Base-by-base conservation (phyloP, 192 early-diverging fungal genomes). In the Phycomyces nitens region DNA sequence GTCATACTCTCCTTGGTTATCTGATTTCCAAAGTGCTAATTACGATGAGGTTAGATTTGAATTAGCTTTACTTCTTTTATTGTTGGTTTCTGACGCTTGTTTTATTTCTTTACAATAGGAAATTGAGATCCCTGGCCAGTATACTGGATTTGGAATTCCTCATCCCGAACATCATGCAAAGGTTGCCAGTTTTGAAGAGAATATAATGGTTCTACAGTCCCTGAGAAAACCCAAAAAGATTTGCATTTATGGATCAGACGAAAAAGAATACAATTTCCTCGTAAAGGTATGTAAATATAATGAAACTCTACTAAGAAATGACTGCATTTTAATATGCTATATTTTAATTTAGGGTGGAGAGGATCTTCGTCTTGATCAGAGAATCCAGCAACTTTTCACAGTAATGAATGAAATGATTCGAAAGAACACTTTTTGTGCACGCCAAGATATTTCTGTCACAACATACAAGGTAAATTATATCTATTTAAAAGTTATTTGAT, bases 41-140 rank as follows among this genome's bases (percentile, higher is more conserved):
- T 61, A 66, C 56, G 58, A 57, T 14, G 77, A 72, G 58, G 66
- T 70, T 53, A 26, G 20, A 50, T 44, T 40, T 23, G 16, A 14
- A 5, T 34, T 34, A 7, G 7, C 2, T 34, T 34, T 5, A 34
- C 3, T 34, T 34, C 7, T 5, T 5, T 34, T 34, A 34, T 5
- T 34, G 29, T 34, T 34, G 7, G 7, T 34, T 34, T 7, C 29
- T 34, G 7, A 34, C 7, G 7, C 29, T 34, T 7, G 3, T 34
- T 34, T 34, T 34, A 34, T 34, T 34, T 7, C 7, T 34, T 34
- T 34, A 54, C 16, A 38, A 47, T 62, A 89, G 66, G 43, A 67
- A 8, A 70, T 92, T 8, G 91, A 92, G 68, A 82, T 92, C 29
- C 91, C 91, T 39, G 91, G 91, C 16, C 91, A 92, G 58, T 90